A percentile compares a stretch with the other conserved stretches of the same genome.
These are phyloP conservation scores for Citrus glauca DNA, from an alignment of 345 rosid species.

Conservation along the genomic window DNA sequence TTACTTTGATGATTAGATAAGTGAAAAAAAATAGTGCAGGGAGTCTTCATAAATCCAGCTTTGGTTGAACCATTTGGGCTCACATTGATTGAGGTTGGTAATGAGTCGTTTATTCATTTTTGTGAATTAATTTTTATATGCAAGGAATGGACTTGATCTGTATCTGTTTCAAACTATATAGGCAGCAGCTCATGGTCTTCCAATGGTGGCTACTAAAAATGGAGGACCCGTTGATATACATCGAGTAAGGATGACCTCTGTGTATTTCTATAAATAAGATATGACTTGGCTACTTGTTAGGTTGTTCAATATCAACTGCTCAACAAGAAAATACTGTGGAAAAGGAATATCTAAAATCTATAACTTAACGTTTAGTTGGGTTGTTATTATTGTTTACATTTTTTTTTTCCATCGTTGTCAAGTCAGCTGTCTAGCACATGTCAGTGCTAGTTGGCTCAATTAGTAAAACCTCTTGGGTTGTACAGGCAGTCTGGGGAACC, in stretches of 20 bases:
- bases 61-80: conserved; percentile 97
- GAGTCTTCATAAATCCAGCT: conserved; percentile 98
- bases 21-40: conserved; percentile 38
- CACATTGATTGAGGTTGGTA: conserved; percentile 86
- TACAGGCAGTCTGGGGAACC: not conserved
- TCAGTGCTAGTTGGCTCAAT: not conserved
- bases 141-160: conserved; percentile 3
- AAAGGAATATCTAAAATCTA: not conserved
- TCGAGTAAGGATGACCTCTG: conserved; percentile 35
- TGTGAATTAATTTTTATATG: not conserved
- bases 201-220: conserved; percentile 95
- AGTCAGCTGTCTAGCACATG: not conserved
- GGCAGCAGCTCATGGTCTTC: conserved; percentile 99
- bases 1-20: conserved; percentile 9
- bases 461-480: not conserved
- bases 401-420: not conserved
- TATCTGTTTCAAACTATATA: conserved; percentile 22
- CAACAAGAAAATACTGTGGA: not conserved
- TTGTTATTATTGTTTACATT: not conserved
- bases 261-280: not conserved
- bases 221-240: conserved; percentile 98
- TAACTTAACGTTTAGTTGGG: not conserved
- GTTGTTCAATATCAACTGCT: not conserved
- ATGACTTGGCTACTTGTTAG: not conserved
- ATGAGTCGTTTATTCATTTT: not conserved